phyloP scores from a whole-genome alignment of 139 green algal genomes.

The Auxenochlorella pyrenoidosa region DNA sequence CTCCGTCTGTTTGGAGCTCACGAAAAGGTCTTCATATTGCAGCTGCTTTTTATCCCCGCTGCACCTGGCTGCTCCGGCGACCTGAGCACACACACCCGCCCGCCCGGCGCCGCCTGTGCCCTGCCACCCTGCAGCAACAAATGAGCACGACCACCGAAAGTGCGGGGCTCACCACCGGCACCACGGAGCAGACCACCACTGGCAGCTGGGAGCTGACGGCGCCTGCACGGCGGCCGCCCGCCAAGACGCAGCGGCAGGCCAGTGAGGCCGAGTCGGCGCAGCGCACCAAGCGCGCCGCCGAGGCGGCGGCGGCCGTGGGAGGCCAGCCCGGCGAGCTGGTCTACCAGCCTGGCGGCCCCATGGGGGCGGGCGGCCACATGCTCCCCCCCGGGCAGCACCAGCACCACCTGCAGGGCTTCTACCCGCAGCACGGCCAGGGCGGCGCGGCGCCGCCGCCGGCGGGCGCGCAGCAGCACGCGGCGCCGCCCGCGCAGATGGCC shows the following conservation, averaged over 20 bases:
- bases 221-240: conserved; percentile 12
- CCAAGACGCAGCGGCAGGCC: conserved; percentile 9
- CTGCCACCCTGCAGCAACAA: conserved; percentile 26
- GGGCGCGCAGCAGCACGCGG: neutral
- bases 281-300: neutral
- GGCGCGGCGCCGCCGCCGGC: neutral
- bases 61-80: no score
- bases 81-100: no score
- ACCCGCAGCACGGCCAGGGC: neutral
- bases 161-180: conserved; percentile 19
- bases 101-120: neutral
- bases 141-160: conserved; percentile 43
- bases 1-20: no score
- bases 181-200: conserved; percentile 24
- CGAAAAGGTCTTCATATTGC: no score
- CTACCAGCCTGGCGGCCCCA: neutral
- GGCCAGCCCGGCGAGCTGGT: neutral
- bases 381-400: neutral
- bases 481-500: neutral
- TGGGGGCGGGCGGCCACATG: neutral
- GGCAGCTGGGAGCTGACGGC: conserved; percentile 28
- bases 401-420: neutral
- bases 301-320: neutral
- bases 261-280: conserved; percentile 3
- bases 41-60: no score